Conservation (phyloP, 2,329 filamentous ascomycete species). For the Fulvia fulva region DNA sequence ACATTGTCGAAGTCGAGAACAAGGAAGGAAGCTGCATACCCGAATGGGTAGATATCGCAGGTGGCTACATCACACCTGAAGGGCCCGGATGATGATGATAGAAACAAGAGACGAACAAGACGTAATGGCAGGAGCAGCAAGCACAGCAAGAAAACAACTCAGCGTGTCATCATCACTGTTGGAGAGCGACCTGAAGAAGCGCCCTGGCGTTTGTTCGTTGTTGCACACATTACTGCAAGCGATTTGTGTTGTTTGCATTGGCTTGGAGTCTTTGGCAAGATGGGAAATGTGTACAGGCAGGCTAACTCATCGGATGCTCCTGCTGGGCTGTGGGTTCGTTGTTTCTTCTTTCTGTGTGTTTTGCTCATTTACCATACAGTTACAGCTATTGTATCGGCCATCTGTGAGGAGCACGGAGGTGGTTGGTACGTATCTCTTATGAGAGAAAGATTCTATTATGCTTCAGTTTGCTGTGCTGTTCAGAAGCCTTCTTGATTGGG, state of each 20-base stretch:
- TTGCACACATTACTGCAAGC: neutral
- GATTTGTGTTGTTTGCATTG: constrained; percentile 3
- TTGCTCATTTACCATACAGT: neutral
- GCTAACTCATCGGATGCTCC: neutral
- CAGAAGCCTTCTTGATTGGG: neutral
- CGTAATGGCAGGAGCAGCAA: constrained; percentile 6
- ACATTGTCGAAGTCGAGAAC: constrained; percentile 95
- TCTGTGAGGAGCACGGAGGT: neutral
- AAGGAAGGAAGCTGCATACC: constrained; percentile 93
- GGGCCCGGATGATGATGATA: constrained; percentile 19
- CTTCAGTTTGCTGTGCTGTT: neutral
- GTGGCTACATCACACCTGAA: constrained; percentile 64
- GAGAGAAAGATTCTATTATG: constrained; percentile 4
- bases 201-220: neutral
- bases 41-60: constrained; percentile 96
- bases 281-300: neutral
- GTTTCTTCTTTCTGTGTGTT: neutral
- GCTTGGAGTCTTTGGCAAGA: constrained; percentile 2
- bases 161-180: neutral
- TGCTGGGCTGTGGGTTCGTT: neutral
- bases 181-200: neutral
- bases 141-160: neutral
- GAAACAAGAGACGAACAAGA: neutral
- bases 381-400: neutral
- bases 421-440: neutral